These are phyloP conservation scores for Helminthosporium solani DNA, from an alignment of 2,329 filamentous ascomycete species.

Conservation along the genomic window DNA sequence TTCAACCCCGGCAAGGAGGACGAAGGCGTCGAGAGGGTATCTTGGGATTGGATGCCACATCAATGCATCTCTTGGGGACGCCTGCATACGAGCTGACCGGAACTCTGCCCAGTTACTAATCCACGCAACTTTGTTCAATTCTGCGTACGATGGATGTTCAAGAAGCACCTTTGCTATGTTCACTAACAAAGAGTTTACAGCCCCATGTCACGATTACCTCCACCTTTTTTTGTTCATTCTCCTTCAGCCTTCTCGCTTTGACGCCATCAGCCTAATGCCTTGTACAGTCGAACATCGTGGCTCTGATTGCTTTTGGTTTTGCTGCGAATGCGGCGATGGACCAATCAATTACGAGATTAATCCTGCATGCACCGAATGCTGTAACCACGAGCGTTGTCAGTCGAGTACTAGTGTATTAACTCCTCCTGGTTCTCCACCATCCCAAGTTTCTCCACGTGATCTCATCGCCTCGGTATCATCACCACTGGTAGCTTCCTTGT, in stretches of 20 bases:
- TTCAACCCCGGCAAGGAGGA: background rate
- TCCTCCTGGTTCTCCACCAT: background rate
- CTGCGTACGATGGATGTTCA: conserved; percentile 1
- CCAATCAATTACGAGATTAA: background rate
- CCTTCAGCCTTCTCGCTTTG: conserved; percentile 1
- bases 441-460: background rate
- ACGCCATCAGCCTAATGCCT: conserved; percentile 3
- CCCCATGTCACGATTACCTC: conserved; percentile 2
- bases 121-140: conserved; percentile 2
- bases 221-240: background rate
- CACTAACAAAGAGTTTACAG: conserved; percentile 4
- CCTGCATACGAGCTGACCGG: conserved; percentile 4
- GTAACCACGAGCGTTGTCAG: background rate
- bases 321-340: conserved; percentile 4
- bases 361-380: background rate
- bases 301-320: conserved; percentile 3
- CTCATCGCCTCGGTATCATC: too few relatives aligned
- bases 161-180: background rate
- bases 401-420: background rate
- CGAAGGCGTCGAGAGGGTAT: background rate
- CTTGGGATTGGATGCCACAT: conserved; percentile 5
- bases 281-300: background rate
- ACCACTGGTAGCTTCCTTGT: background rate
- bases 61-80: background rate
- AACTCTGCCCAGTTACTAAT: conserved; percentile 3